Evolutionary conservation across 75 land plant species (phyloP).

Genomic region (Cupressus sempervirens): DNA sequence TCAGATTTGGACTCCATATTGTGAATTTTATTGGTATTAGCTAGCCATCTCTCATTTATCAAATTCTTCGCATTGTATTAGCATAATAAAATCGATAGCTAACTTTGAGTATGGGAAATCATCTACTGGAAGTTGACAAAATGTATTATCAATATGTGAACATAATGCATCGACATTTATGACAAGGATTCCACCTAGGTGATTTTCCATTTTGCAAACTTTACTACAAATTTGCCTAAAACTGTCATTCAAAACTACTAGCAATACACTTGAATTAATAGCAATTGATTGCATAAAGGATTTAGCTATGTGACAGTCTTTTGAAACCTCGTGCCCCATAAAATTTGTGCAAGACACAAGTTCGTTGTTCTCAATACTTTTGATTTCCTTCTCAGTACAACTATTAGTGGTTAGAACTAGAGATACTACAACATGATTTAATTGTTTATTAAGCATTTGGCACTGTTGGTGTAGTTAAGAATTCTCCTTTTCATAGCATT

Average conservation of each 20-base stretch:
- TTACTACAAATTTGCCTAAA: conserved; percentile 2
- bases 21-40: too few relatives aligned
- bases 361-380: neutral
- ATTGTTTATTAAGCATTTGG: conserved; percentile 12
- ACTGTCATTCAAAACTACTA: neutral
- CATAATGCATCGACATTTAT: conserved; percentile 9
- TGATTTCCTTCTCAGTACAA: neutral
- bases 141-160: neutral
- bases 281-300: neutral
- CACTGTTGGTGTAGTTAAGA: neutral
- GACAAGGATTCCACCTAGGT: neutral
- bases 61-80: neutral
- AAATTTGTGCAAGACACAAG: neutral
- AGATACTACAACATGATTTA: conserved; percentile 5
- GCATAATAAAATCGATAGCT: neutral
- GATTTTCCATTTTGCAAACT: neutral
- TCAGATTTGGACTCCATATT: too few relatives aligned
- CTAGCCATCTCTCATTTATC: too few relatives aligned
- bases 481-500: conserved; percentile 4
- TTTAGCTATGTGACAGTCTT: neutral
- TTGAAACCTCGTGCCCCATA: neutral
- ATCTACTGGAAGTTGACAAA: neutral
- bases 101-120: neutral
- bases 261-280: neutral
- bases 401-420: neutral